Conservation (phyloP, 306 rosid genomes). For the Pyrus bretschneideri region DNA sequence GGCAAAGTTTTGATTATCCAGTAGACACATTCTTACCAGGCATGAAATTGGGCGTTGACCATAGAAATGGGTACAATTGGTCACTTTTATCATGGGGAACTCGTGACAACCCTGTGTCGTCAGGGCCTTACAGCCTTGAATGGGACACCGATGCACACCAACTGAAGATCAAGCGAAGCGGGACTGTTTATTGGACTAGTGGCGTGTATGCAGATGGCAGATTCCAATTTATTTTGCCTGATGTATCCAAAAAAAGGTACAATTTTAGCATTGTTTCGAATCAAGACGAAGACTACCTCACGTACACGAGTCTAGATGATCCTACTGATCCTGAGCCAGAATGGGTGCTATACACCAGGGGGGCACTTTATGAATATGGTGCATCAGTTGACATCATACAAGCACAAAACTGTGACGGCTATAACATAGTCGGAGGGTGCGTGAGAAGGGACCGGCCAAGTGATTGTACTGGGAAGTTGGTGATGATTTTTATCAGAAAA, state of each 20-base stretch:
- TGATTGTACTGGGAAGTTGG: not conserved
- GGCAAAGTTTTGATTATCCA: not conserved
- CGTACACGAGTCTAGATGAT: not conserved
- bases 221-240: not conserved
- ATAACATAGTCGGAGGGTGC: not conserved
- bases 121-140: not conserved
- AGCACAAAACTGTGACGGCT: not conserved
- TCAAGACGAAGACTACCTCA: not conserved
- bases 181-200: not conserved
- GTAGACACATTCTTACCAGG: not conserved
- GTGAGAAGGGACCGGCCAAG: not conserved
- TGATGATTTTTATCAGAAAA: not conserved
- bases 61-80: not conserved
- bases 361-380: not conserved
- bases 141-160: not conserved
- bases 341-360: not conserved
- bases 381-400: not conserved
- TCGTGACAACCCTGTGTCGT: not conserved
- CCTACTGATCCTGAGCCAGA: not conserved
- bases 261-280: not conserved
- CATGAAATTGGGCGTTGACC: not conserved
- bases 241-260: not conserved
- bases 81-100: not conserved
- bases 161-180: not conserved
- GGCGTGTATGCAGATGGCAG: not conserved